Base-by-base conservation (phyloP, 805 yeast species). In the Ogataea pilisensis region DNA sequence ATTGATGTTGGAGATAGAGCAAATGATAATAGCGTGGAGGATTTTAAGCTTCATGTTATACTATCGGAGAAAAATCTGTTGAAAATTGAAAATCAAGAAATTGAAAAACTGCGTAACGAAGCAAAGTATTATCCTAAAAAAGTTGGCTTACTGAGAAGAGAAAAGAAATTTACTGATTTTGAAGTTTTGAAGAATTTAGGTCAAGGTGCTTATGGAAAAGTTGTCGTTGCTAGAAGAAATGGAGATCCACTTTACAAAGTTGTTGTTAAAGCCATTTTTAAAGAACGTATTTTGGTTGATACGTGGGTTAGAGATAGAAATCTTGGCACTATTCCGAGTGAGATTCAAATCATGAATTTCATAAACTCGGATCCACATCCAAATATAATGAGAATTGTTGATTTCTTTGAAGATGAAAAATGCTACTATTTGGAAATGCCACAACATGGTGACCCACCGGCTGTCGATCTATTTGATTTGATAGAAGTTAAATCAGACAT, bases 141-240 rank as follows among this genome's bases (percentile, higher is more conserved):
- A 29, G 75, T 82, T 45, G 97, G 97, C 2, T 66, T 72, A 5
- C 68, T 70, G 41, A 76, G 93, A 54, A 73, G 96, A 39, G 79
- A 74, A 17, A 86, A 86, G 58, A 76, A 78, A 45, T 74, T 87
- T 47, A 60, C 72, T 0, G 95, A 89, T 58, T 93, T 87, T 53
- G 63, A 66, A 1, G 74, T 85, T 1, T 34, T 88, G 33, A 84
- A 85, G 58, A 78, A 80, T 46, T 78, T 93, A 80, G 99, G 99
- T 1, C 91, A 85, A 60, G 99, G 99, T 29, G 96, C 98, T 0
- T 93, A 93, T 57, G 99, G 99, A 11, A 86, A 87, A 57, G 99
- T 93, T 16, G 82, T 87, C 20, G 70, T 87, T 19, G 93, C 86
- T 4, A 75, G 75, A 58, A 85, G 82, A 55, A 76, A 73, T 34